These are phyloP conservation scores for Aspergillus luchuensis DNA, from an alignment of 2,329 filamentous ascomycete species.

Conservation along the genomic window DNA sequence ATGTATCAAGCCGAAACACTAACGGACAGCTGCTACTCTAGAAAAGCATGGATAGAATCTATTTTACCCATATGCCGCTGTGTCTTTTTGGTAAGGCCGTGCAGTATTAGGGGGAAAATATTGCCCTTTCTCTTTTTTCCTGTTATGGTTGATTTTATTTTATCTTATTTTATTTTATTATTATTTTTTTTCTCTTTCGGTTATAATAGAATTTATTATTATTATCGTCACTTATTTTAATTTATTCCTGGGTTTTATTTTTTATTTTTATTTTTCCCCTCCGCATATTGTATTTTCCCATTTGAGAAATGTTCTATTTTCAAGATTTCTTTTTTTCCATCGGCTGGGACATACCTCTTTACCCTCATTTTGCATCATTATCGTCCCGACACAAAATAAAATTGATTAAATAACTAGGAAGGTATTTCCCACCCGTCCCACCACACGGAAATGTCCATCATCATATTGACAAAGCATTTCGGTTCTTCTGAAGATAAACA, in stretches of 20 bases:
- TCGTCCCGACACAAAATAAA: not conserved
- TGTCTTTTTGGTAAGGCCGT: slow-evolving; percentile 22
- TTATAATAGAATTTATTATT: not conserved
- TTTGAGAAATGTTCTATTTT: not conserved
- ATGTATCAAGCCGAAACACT: slow-evolving; percentile 28
- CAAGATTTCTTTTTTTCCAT: not conserved
- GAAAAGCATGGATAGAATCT: slow-evolving; percentile 18
- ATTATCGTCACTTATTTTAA: not conserved
- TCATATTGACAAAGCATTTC: not conserved
- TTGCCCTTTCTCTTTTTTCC: slow-evolving; percentile 6
- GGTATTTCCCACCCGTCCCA: not conserved
- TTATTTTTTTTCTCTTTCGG: slow-evolving; percentile 1
- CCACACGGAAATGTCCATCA: not conserved
- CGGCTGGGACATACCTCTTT: not conserved
- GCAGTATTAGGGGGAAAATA: slow-evolving; percentile 19
- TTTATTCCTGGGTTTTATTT: not conserved
- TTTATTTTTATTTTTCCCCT: not conserved
- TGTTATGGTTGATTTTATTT: not conserved
- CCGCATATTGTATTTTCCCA: not conserved
- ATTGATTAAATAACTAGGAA: too few species aligned
- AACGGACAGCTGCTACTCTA: slow-evolving; percentile 15
- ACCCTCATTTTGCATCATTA: not conserved
- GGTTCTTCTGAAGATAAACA: not conserved
- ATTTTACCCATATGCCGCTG: slow-evolving; percentile 13
- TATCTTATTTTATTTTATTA: slow-evolving; percentile 3